phyloP scores from a whole-genome alignment of 2,329 filamentous ascomycete genomes.

The Botrytis pseudocinerea region DNA sequence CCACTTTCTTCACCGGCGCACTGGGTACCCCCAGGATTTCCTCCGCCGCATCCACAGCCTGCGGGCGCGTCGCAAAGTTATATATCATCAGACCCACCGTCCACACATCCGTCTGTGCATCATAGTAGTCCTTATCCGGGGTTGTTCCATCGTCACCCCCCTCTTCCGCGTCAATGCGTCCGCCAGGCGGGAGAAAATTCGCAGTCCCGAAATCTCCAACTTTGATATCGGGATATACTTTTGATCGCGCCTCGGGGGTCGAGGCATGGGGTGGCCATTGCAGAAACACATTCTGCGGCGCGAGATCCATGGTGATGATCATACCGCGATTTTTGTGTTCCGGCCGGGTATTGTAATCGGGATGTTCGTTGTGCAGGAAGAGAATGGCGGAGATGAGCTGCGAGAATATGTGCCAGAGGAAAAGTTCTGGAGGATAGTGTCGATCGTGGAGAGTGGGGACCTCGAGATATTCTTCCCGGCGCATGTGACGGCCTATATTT shows the following conservation, averaged over 20 bases:
- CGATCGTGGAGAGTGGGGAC: fast-evolving
- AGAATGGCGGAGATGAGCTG: neutral
- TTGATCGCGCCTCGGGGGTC: neutral
- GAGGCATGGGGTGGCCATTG: neutral
- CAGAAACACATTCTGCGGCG: neutral
- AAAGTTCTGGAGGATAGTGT: neutral
- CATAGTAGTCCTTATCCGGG: neutral
- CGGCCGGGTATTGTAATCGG: neutral
- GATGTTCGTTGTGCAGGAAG: conserved; percentile 17
- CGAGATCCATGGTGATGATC: neutral
- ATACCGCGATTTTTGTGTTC: neutral
- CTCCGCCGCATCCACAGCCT: too few relatives aligned
- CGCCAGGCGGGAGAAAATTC: neutral
- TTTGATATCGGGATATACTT: conserved; percentile 2
- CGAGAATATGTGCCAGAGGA: conserved; percentile 7
- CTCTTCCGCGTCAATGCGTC: neutral
- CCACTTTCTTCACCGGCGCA: too few relatives aligned
- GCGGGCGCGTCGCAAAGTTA: neutral
- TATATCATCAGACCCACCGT: neutral
- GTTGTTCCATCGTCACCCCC: neutral
- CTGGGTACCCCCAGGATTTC: too few relatives aligned
- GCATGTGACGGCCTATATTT: neutral
- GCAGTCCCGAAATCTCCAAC: conserved; percentile 1
- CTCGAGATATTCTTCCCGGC: fast-evolving
- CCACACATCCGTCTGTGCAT: conserved; percentile 1